These are phyloP conservation scores for Trichoderma asperelloides DNA, from an alignment of 495 filamentous ascomycete genomes.

Conservation along the genomic window DNA sequence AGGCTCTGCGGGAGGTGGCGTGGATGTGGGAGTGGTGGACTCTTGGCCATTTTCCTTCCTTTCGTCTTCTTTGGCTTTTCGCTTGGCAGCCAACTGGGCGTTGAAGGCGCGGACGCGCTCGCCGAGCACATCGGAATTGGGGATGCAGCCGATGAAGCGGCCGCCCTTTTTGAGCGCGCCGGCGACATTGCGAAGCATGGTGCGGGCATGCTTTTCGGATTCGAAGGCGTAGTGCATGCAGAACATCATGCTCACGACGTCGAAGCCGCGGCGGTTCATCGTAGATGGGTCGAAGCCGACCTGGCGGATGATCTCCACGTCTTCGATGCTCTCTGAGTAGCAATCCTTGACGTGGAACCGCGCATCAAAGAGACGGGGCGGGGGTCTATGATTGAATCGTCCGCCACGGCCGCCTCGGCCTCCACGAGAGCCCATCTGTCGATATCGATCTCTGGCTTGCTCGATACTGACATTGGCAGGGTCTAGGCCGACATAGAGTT, in stretches of 20 bases:
- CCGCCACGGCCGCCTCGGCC: conserved; percentile 48
- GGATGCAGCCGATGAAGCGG: conserved; percentile 85
- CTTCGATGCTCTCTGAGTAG: conserved; percentile 69
- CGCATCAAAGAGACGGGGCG: conserved; percentile 60
- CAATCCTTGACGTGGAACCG: conserved; percentile 85
- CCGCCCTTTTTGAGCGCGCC: conserved; percentile 86
- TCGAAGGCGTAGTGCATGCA: conserved; percentile 99
- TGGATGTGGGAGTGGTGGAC: conserved; percentile 8
- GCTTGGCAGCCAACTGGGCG: conserved; percentile 41
- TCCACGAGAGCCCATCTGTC: conserved; percentile 53
- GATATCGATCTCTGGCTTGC: conserved; percentile 79
- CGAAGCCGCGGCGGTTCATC: conserved; percentile 66
- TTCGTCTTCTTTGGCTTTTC: conserved; percentile 32
- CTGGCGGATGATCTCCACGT: conserved; percentile 66
- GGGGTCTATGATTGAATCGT: conserved; percentile 31
- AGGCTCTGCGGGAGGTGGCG: not conserved
- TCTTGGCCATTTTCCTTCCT: not conserved
- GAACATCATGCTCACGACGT: conserved; percentile 98
- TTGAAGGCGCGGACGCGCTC: conserved; percentile 55
- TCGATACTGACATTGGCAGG: conserved; percentile 85
- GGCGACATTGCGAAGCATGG: conserved; percentile 89
- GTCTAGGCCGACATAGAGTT: conserved; percentile 86
- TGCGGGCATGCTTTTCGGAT: conserved; percentile 73
- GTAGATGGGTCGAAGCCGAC: conserved; percentile 70
- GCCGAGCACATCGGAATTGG: conserved; percentile 82